Percentiles rank a stretch among this genome's conserved stretches.
phyloP scores from a whole-genome alignment of 1,284 basidiomycete genomes.

The Ustilago xerochloae region DNA sequence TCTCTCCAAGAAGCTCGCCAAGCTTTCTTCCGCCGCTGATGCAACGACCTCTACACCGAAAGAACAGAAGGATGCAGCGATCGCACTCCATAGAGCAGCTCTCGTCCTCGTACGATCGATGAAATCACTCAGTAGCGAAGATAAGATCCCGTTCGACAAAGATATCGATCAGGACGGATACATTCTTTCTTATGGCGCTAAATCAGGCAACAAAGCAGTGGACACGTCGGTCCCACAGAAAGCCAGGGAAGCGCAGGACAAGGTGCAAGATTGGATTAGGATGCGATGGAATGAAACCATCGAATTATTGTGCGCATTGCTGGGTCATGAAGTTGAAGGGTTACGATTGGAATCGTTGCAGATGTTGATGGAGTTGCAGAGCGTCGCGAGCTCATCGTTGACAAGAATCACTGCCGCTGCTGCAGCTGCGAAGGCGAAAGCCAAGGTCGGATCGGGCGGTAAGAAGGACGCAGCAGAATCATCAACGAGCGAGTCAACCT shows the following conservation, averaged over 20 bases:
- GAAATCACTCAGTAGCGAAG: conserved; percentile 39
- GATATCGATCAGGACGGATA: conserved; percentile 45
- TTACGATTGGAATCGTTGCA: conserved; percentile 37
- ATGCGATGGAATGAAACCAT: conserved; percentile 61
- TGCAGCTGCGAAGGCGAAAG: conserved; percentile 5
- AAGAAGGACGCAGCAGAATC: conserved; percentile 11
- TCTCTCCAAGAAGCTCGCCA: conserved; percentile 34
- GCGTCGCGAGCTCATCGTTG: conserved; percentile 31
- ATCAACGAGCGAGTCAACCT: conserved; percentile 1
- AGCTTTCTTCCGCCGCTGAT: conserved; percentile 7
- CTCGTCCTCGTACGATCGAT: conserved; percentile 43
- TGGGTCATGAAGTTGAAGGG: conserved; percentile 38
- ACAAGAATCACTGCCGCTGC: conserved; percentile 21
- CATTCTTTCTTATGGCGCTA: conserved; percentile 30
- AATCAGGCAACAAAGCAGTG: conserved; percentile 6
- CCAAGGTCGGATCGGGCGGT: not conserved
- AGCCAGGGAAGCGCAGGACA: conserved; percentile 29
- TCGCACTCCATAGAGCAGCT: conserved; percentile 23
- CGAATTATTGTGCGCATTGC: conserved; percentile 48
- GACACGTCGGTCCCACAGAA: conserved; percentile 4
- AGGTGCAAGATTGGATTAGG: conserved; percentile 58
- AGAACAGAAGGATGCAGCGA: conserved; percentile 33
- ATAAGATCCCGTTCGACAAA: conserved; percentile 42
- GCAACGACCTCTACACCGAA: conserved; percentile 14
- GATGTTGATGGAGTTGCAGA: conserved; percentile 46